A percentile compares a stretch with the other conserved stretches of the same genome.
phyloP scores from a whole-genome alignment of 2,329 filamentous ascomycete genomes.

The Chrysosporium keratinophilum region DNA sequence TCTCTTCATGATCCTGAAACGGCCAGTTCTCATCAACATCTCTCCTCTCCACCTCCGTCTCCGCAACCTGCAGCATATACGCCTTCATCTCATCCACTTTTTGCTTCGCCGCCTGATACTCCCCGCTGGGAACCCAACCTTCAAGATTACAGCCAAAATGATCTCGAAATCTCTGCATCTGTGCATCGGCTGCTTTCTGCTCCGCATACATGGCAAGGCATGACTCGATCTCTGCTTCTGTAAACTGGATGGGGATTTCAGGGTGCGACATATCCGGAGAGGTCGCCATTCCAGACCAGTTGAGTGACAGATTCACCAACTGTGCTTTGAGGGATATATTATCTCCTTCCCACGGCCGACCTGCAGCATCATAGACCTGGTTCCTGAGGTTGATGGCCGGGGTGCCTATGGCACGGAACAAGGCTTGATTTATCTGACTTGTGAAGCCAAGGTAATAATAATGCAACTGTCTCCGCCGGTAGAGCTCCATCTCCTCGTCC shows the following conservation, averaged over 20 bases:
- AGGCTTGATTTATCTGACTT: constrained; percentile 14
- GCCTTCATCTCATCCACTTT: constrained; percentile 16
- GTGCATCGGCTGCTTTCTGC: constrained; percentile 19
- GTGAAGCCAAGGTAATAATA: constrained; percentile 20
- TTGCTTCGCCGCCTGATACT: constrained; percentile 19
- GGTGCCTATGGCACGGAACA: constrained; percentile 18
- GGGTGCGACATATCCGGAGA: not conserved
- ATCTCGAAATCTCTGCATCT: constrained; percentile 17
- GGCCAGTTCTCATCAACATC: constrained; percentile 14
- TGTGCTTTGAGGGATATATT: constrained; percentile 20
- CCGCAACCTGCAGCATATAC: constrained; percentile 18
- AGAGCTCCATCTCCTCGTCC: constrained; percentile 9
- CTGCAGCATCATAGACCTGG: constrained; percentile 16
- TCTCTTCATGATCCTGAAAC: constrained; percentile 16
- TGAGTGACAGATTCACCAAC: constrained; percentile 17
- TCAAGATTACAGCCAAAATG: constrained; percentile 18
- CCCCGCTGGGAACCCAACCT: constrained; percentile 20
- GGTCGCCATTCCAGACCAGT: constrained; percentile 14
- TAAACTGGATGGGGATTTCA: constrained; percentile 16
- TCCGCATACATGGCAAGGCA: constrained; percentile 14
- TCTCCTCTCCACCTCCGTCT: constrained; percentile 16
- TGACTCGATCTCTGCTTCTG: constrained; percentile 12
- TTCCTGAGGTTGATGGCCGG: constrained; percentile 15
- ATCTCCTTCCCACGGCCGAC: constrained; percentile 22
- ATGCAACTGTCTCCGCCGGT: constrained; percentile 17